Base-by-base conservation (phyloP, 2,329 filamentous ascomycete species). In the Fusarium odoratissimum region DNA sequence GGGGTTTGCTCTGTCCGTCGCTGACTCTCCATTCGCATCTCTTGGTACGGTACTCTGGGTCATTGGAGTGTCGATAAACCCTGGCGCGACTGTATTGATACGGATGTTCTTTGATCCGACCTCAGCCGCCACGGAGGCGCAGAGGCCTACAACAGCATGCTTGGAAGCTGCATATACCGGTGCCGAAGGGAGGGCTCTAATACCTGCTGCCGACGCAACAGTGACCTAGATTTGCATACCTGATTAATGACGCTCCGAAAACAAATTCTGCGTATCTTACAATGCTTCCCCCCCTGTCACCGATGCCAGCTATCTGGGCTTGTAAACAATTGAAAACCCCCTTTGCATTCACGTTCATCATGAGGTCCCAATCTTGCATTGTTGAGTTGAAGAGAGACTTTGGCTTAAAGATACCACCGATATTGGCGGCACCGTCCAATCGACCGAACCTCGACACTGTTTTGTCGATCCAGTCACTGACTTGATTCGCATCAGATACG, bases 11-110 rank as follows among this genome's bases (percentile, higher is more conserved):
- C n/a, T 41, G 30, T 1, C 38, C 6, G 13, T 9, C 13, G 3
- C 9, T 6, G 21, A 0, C 14, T 41, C 21, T 5, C 38, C 38
- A 14, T 41, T 41, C 5, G 1, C 21, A 10, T 5, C 0, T 8
- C 5, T 41, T 14, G 8, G 38, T 1, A 41, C 13, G 0, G 38
- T n/a, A 10, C 31, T 31, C 21, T n/a, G 38, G 1, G 38, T 41
- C 38, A 41, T 41, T 9, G 38, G 38, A 14, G 38, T 41, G 12
- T 41, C 21, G 21, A 41, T 14, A 41, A 41, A 41, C 13, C 21
- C 38, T 5, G 38, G 38, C 8, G 38, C 38, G 6, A 41, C 21
- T 2, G 38, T 41, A 41, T 41, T 41, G 38, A 41, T 17, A 14
- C 38, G 21, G 6, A 41, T 41, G 9, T 41, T 14, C 21, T 41